phyloP scores from a whole-genome alignment of 192 early-diverging fungal genomes.

The Coemansia sp. region DNA sequence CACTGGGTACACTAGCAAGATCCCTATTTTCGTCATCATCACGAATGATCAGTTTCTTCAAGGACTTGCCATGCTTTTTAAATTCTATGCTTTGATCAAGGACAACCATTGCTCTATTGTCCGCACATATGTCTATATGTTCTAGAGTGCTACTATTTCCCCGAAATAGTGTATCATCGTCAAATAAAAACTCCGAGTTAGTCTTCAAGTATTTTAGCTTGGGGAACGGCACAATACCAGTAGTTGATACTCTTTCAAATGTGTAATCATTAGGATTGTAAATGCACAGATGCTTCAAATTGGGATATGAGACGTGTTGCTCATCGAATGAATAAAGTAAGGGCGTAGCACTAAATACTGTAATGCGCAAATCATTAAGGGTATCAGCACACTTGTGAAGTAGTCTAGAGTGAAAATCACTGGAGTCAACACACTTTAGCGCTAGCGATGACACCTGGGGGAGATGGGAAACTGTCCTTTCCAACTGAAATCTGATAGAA shows the following conservation, averaged over 20 bases:
- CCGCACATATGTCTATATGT: background rate
- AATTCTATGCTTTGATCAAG: background rate
- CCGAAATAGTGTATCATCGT: conserved; percentile 6
- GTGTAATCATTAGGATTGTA: too few relatives aligned
- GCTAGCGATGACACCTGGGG: background rate
- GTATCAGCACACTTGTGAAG: background rate
- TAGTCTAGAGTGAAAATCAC: background rate
- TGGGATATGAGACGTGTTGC: background rate
- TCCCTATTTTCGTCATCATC: background rate
- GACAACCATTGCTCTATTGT: background rate
- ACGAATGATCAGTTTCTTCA: background rate
- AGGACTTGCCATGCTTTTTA: background rate
- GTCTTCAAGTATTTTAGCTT: background rate
- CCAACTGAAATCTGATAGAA: background rate
- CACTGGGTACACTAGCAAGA: background rate
- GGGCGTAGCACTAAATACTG: background rate
- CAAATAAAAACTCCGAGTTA: background rate
- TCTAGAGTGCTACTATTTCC: conserved; percentile 2
- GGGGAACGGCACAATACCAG: background rate
- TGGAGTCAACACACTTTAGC: background rate
- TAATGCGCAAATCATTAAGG: background rate
- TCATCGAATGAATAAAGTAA: background rate
- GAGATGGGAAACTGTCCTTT: background rate
- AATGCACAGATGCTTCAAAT: background rate
- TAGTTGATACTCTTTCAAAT: background rate